Base-by-base conservation (phyloP, 306 rosid species). In the Dryas octopetala region DNA sequence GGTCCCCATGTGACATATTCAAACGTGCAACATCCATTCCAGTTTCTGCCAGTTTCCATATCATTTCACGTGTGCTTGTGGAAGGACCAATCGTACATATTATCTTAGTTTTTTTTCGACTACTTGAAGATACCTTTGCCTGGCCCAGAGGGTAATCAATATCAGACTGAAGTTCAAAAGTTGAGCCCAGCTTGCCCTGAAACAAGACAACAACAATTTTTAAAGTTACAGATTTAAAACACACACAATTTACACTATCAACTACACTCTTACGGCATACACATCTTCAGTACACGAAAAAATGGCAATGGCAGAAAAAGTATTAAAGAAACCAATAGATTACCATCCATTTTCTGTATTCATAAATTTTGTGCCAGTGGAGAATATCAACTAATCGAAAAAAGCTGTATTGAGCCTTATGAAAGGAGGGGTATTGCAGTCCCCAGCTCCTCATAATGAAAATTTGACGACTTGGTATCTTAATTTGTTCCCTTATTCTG, bases 1-100 rank as follows among this genome's bases (percentile, higher is more conserved):
- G 97, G 79, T 95, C 96, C 63, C 98, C 97, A 47, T 95, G 98
- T 7, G 98, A 95, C 98, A 95, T 95, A 67, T 91, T 95, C 53
- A 95, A 88, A 62, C 98, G 96, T 0, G 96, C 98, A 52, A 95
- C 93, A 62, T 89, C 89, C 98, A 95, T 91, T 82, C 98, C 97
- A 23, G 85, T 23, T 73, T 89, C 85, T 0, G 97, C 97, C 47
- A 95, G 89, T 75, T 87, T 90, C 93, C 97, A 95, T 59, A 95
- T 95, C 98, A 95, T 95, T 78, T 95, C 96, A 2, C 90, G 91
- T 59, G 96, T 75, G 89, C 92, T 95, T 7, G 97, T 79, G 13
- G 96, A 88, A 1, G 98, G 98, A 74, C 98, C 98, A 23, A 95
- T 95, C 0, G 98, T 95, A 72, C 98, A 91, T 0, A 95, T 91